These are phyloP conservation scores for Chaetomium sp. DNA, from an alignment of 2,329 filamentous ascomycete genomes.

Conservation along the genomic window DNA sequence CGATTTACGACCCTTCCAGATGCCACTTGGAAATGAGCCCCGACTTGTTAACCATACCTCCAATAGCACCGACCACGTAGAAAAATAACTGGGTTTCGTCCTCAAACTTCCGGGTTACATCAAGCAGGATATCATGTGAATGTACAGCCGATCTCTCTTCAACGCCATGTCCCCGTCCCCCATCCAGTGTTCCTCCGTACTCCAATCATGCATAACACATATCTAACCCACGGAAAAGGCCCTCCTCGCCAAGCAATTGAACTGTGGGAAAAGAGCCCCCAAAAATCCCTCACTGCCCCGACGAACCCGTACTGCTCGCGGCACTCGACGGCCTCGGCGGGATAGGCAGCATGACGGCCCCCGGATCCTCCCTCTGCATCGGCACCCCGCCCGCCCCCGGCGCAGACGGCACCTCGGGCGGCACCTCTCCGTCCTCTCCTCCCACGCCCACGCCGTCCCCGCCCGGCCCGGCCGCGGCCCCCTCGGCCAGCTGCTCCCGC, in stretches of 20 bases:
- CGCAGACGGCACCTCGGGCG: slow-evolving; percentile 28
- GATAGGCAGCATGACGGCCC: slow-evolving; percentile 38
- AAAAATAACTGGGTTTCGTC: not conserved
- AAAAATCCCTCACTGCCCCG: slow-evolving; percentile 32
- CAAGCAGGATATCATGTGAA: slow-evolving; percentile 20
- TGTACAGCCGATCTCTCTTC: not conserved
- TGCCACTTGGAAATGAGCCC: no score
- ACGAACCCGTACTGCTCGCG: slow-evolving; percentile 44
- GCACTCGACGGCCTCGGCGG: slow-evolving; percentile 46
- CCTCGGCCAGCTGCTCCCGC: slow-evolving; percentile 19
- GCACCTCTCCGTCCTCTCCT: slow-evolving; percentile 29
- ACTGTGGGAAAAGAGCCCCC: not conserved
- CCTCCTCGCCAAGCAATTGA: not conserved
- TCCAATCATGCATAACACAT: slow-evolving; percentile 6
- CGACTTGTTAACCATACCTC: not conserved
- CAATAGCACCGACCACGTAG: not conserved
- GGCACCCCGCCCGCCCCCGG: slow-evolving; percentile 42
- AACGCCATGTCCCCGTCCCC: slow-evolving; percentile 21
- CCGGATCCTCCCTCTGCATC: slow-evolving; percentile 45
- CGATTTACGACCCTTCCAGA: no score
- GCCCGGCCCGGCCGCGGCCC: slow-evolving; percentile 15
- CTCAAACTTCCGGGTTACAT: not conserved
- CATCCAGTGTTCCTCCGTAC: not conserved
- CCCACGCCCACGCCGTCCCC: slow-evolving; percentile 4
- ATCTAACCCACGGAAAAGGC: not conserved